Conservation (phyloP, 495 filamentous ascomycete species). For the Saxophila tyrrhenica region DNA sequence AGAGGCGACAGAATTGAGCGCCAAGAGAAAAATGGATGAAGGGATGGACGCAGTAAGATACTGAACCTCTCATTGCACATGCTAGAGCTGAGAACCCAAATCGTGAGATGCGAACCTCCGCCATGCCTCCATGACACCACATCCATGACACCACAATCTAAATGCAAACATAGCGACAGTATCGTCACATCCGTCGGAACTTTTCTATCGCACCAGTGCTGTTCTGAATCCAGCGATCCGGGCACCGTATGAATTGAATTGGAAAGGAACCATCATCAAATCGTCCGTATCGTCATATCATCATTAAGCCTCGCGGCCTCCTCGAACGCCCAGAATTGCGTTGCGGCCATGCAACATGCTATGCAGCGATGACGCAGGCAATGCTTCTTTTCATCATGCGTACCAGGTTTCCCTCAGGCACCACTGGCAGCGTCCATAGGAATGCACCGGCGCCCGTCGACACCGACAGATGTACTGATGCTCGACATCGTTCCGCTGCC, state of each 20-base stretch:
- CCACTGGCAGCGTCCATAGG: constrained; percentile 12
- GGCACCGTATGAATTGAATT: background rate
- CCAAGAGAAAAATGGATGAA: no score
- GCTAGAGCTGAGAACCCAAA: no score
- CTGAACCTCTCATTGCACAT: no score
- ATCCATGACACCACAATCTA: background rate
- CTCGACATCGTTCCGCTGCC: background rate
- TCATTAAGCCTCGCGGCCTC: constrained; percentile 19
- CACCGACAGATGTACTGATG: constrained; percentile 15
- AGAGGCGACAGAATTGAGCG: no score
- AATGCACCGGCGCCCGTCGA: constrained; percentile 6
- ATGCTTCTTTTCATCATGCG: no score
- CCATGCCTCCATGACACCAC: no score
- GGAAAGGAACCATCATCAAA: background rate
- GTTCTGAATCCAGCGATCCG: background rate
- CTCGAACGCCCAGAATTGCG: background rate
- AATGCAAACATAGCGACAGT: background rate
- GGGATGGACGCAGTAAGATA: no score
- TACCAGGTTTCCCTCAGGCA: constrained; percentile 15
- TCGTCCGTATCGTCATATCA: background rate
- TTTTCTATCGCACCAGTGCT: background rate
- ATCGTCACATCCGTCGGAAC: background rate
- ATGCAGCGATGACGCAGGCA: no score
- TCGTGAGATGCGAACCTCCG: no score
- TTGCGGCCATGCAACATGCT: background rate